These are phyloP conservation scores for Alnus glutinosa DNA, from an alignment of 306 rosid species.

Conservation along the genomic window DNA sequence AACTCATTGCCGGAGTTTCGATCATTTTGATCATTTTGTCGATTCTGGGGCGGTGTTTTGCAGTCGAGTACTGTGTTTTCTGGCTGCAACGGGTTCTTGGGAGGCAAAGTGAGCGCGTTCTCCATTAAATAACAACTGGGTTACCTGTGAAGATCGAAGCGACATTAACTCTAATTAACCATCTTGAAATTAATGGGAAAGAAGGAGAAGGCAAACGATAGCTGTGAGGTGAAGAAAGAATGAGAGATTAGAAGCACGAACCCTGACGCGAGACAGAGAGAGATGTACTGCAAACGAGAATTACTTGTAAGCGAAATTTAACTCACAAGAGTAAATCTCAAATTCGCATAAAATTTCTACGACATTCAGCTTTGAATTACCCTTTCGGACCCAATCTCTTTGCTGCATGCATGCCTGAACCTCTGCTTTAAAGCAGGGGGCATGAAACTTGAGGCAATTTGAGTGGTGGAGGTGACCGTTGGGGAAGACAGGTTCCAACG, in stretches of 20 bases:
- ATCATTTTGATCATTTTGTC: conserved; percentile 22
- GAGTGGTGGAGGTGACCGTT: conserved; percentile 37
- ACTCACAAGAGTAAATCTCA: background rate
- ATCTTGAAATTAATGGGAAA: background rate
- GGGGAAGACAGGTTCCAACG: conserved; percentile 35
- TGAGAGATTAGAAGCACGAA: background rate
- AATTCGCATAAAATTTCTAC: too few relatives aligned
- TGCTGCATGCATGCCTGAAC: too few relatives aligned
- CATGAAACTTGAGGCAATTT: background rate
- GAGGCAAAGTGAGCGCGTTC: conserved; percentile 33
- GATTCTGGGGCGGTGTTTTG: conserved; percentile 47
- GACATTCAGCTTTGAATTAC: too few relatives aligned
- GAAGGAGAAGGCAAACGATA: background rate
- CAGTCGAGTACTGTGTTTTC: conserved; percentile 27
- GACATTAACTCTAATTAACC: background rate
- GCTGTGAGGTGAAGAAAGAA: background rate
- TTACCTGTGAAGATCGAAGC: background rate
- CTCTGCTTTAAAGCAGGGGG: too few relatives aligned
- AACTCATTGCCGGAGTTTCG: conserved; percentile 42
- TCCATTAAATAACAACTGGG: conserved; percentile 37
- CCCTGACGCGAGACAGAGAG: background rate
- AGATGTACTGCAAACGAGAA: background rate
- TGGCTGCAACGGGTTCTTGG: conserved; percentile 37
- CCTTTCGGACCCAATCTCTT: too few relatives aligned
- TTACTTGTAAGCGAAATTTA: background rate